phyloP scores from a whole-genome alignment of 257 asterid genomes.

The Solanum chaucha region DNA sequence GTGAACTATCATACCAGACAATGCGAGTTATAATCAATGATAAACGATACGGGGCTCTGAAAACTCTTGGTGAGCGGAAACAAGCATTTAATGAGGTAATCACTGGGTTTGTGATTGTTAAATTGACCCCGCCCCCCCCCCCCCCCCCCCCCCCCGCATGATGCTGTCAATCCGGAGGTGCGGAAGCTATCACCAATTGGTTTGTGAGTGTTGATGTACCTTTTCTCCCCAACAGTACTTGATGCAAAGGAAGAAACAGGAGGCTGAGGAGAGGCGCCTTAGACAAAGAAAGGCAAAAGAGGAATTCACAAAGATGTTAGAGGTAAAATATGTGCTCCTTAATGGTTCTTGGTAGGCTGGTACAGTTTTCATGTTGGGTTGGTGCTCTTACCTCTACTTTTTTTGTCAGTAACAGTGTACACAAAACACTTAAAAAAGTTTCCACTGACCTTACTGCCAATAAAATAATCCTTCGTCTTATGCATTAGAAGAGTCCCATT shows the following conservation, averaged over 20 bases:
- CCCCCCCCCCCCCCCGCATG: not conserved
- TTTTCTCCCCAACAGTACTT: constrained; percentile 41
- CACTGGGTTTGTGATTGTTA: not conserved
- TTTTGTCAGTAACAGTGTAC: not conserved
- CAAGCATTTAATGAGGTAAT: constrained; percentile 97
- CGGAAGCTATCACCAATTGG: not conserved
- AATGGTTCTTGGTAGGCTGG: not conserved
- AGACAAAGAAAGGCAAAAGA: constrained; percentile 94
- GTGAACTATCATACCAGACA: constrained; percentile 42
- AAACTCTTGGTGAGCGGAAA: constrained; percentile 94
- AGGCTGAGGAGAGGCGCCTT: constrained; percentile 92
- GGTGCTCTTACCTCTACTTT: not conserved
- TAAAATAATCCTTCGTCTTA: not conserved
- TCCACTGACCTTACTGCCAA: not conserved
- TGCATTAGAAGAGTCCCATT: not conserved
- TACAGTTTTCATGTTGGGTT: not conserved
- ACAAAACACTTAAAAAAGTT: not conserved
- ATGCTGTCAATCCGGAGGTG: not conserved
- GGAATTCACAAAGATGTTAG: constrained; percentile 87
- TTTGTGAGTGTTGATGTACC: constrained; percentile 1
- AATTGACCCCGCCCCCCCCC: not conserved
- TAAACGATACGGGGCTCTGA: constrained; percentile 87
- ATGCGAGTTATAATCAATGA: constrained; percentile 90
- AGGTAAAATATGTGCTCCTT: constrained; percentile 46
- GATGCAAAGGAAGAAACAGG: constrained; percentile 94